A percentile compares a stretch with the other conserved stretches of the same genome.
These are phyloP conservation scores for Zasmidium angulare DNA, from an alignment of 2,329 filamentous ascomycete genomes.

Conservation along the genomic window DNA sequence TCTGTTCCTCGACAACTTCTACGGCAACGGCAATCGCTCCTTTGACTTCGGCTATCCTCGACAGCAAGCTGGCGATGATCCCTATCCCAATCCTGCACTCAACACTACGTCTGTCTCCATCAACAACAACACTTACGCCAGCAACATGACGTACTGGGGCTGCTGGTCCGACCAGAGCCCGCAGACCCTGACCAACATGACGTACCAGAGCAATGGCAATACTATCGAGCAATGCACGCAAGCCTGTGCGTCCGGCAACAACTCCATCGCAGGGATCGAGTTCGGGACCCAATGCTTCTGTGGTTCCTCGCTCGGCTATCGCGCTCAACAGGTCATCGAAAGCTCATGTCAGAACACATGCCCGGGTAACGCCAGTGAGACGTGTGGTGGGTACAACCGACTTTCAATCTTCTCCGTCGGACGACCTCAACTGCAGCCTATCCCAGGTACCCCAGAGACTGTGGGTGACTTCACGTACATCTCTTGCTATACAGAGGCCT, in stretches of 20 bases:
- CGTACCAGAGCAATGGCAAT: slow-evolving; percentile 30
- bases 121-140: slow-evolving; percentile 34
- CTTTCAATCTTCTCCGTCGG: slow-evolving; percentile 35
- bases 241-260: slow-evolving; percentile 32
- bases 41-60: slow-evolving; percentile 41
- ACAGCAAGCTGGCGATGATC: slow-evolving; percentile 33
- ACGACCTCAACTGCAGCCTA: slow-evolving; percentile 17
- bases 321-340: slow-evolving; percentile 30
- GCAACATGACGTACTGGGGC: slow-evolving; percentile 39
- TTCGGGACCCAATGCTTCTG: slow-evolving; percentile 37
- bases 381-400: slow-evolving; percentile 34
- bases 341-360: slow-evolving; percentile 32
- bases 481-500: slow-evolving; percentile 35
- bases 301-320: slow-evolving; percentile 29
- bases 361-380: slow-evolving; percentile 33
- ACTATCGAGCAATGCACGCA: slow-evolving; percentile 35
- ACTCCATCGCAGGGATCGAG: slow-evolving; percentile 38
- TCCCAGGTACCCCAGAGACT: slow-evolving; percentile 29
- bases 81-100: slow-evolving; percentile 32
- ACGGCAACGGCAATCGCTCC: slow-evolving; percentile 33
- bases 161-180: slow-evolving; percentile 37
- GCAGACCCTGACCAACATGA: slow-evolving; percentile 24
- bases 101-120: slow-evolving; percentile 20
- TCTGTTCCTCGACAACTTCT: slow-evolving; percentile 41
- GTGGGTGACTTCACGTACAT: slow-evolving; percentile 30